phyloP scores from a whole-genome alignment of 257 asterid species.

The Solanum megistacrolobum region DNA sequence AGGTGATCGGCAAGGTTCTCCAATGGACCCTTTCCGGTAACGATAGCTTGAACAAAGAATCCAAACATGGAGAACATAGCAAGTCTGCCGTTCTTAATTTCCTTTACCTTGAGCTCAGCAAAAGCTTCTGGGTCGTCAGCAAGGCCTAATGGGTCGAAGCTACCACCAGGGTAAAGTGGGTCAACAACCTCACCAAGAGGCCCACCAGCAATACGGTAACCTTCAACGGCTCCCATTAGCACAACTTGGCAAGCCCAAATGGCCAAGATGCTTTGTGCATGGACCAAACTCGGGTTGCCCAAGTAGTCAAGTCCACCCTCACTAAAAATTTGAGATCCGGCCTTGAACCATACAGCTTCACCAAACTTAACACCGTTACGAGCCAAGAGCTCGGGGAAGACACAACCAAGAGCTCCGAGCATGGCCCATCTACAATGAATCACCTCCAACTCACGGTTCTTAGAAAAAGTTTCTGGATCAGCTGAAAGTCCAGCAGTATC shows the following conservation, averaged over 20 bases:
- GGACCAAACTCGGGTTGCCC: too few relatives aligned
- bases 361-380: constrained; percentile 32
- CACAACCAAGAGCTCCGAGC: constrained; percentile 39
- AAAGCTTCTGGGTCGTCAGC: too few relatives aligned
- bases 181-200: too few relatives aligned
- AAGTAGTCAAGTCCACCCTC: constrained; percentile 33
- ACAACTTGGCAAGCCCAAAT: too few relatives aligned
- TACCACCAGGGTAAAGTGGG: too few relatives aligned
- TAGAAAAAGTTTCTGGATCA: constrained; percentile 28
- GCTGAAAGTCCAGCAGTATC: constrained; percentile 45
- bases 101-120: too few relatives aligned
- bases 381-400: constrained; percentile 33
- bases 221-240: too few relatives aligned
- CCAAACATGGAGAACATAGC: too few relatives aligned
- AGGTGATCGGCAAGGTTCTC: constrained; percentile 22
- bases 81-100: too few relatives aligned
- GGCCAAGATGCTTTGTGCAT: too few relatives aligned
- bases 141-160: too few relatives aligned
- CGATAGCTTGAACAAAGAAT: constrained; percentile 6
- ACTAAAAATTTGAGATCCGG: constrained; percentile 29
- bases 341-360: constrained; percentile 38
- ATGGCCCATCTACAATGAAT: constrained; percentile 34
- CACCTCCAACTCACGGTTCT: constrained; percentile 27
- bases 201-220: too few relatives aligned
- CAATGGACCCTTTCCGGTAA: constrained; percentile 20